Evolutionary conservation across 768 basidiomycete genomes (phyloP), one percentile per base, ranked within the genome.

Genomic region (Inosperma sp.): DNA sequence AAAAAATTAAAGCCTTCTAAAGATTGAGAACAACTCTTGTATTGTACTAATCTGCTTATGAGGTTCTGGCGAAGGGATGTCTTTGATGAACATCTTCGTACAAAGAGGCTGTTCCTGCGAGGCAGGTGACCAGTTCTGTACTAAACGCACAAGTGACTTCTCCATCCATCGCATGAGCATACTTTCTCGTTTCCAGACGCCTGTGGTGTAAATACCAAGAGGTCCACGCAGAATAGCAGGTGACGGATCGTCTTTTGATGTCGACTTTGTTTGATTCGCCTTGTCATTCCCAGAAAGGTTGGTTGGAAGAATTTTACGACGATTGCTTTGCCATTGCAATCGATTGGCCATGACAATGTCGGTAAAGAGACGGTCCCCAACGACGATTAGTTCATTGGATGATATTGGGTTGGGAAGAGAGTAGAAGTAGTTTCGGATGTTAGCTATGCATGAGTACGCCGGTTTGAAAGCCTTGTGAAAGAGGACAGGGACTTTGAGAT

Each of bases 301-400:
- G 41, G n/a, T n/a, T n/a, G n/a, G n/a, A n/a, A n/a, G n/a, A n/a
- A n/a, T n/a, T n/a, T n/a, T n/a, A n/a, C n/a, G n/a, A n/a, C n/a
- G 14, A n/a, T 33, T 23, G 33, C 43, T 21, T 53, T 60, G 52
- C 49, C 59, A 62, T 22, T 65, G 66, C 72, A 93, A 83, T 29
- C 91, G 82, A 58, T 88, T 86, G 7, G 91, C 86, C 66, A 97
- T 73, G 46, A 97, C 78, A 14, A 93, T 70, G 64, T 99, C 95
- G 0, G 95, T 99, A 60, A 96, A 87, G 45, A 97, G 69, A 9
- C 95, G 80, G 70, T 99, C 95, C 0, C 95, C 95, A 10, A 99
- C 84, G 31, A 97, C 68, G 49, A 97, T 70, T 35, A 96, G 71
- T 51, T 86, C 79, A 21, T 82, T 70, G 55, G 82, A 78, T 23